Base-by-base conservation (phyloP, 2,329 filamentous ascomycete species). In the Pseudogymnoascus sp. region DNA sequence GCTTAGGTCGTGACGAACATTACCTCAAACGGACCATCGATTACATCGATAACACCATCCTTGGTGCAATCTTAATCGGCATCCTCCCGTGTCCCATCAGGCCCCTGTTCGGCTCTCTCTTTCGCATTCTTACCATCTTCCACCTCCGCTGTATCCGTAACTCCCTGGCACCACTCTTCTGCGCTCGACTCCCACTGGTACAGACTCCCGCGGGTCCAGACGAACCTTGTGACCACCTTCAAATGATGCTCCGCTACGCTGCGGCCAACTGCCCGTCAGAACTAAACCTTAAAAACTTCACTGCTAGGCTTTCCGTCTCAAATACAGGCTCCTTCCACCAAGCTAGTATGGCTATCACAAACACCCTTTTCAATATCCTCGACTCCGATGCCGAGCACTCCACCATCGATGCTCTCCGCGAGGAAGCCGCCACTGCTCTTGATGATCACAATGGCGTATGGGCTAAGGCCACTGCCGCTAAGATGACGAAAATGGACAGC, bases 181-280 rank as follows among this genome's bases (percentile, higher is more conserved):
- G 66, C 25, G 61, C 57, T 20, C 64, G 67, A 2, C 60, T 69
- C 25, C 65, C 69, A 18, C 59, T 61, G 12, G 60, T 73, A 12
- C 68, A 69, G 54, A 67, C 66, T 2, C 68, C 62, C 16, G 64
- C 69, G 8, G 63, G 20, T 6, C 41, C 41, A 6, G 20, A 47
- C 12, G 41, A 71, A 47, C 74, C 74, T 0, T 68, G 72, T 11
- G 77, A 79, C 38, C 70, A 73, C 16, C 54, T 78, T 2, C 76
- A 78, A 63, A 73, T 75, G 67, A 76, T 78, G 72, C 62, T 78
- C 3, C 69, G 70, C 4, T 76, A 70, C 54, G 77, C 72, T 1
- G 61, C 70, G n/a, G 70, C 70, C 18, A 68, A 78, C 47, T 71
- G 76, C 1, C 73, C 70, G 0, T 59, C 74, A 0, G 76, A 78